Evolutionary conservation across 116 monocot species (phyloP), one percentile per base, ranked within the genome.

Genomic region (Iris pallida): DNA sequence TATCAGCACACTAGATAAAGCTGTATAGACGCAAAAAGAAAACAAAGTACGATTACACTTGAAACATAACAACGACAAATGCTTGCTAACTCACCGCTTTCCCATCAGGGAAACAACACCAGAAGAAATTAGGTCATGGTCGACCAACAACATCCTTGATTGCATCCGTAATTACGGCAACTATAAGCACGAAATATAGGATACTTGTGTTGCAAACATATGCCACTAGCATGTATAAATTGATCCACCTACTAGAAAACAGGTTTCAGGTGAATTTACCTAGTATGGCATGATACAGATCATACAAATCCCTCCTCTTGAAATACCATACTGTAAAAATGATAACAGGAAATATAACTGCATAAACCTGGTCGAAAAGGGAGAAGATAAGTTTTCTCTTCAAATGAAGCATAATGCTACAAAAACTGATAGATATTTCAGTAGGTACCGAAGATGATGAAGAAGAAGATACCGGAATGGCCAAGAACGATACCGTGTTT

Each of bases 401-500:
- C n/a, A n/a, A n/a, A n/a, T n/a, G n/a, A n/a, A n/a, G n/a, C n/a
- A n/a, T n/a, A n/a, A n/a, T n/a, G n/a, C n/a, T n/a, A n/a, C n/a
- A n/a, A n/a, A n/a, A n/a, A n/a, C n/a, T n/a, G n/a, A n/a, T n/a
- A n/a, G n/a, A n/a, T n/a, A n/a, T n/a, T n/a, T n/a, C n/a, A n/a
- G n/a, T n/a, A n/a, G n/a, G n/a, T n/a, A n/a, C n/a, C n/a, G n/a
- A n/a, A n/a, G n/a, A n/a, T n/a, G 30, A 30, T 30, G 30, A 3
- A 30, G 43, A 7, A 64, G 6, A 7, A 64, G 41, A 42, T 65
- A 77, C 70, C 17, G 77, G 77, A 16, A 77, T 70, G 20, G 77
- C 77, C 70, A 70, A 77, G 59, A 77, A 57, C 17, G 77, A 70
- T 16, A 77, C 48, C 8, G 70, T 77, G 51, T 77, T 77, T 8